Evolutionary conservation across 2,329 filamentous ascomycete species (phyloP).

Genomic region (Polytolypa hystricis): DNA sequence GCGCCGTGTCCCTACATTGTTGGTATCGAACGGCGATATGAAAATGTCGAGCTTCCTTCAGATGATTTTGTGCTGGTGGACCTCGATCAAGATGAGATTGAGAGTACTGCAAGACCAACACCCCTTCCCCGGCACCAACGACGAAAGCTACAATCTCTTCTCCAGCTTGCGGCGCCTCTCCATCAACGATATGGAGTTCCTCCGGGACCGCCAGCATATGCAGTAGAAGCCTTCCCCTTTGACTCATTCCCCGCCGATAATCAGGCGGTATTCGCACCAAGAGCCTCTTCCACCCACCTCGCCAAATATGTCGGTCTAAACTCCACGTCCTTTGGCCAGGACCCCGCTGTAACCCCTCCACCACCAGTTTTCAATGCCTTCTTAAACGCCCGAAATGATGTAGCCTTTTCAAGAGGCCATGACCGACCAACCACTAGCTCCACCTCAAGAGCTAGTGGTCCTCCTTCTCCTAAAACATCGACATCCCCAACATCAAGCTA

Average conservation of each 20-base stretch:
- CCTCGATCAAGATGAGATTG: conserved; percentile 80
- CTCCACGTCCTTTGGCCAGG: conserved; percentile 68
- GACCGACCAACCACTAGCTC: conserved; percentile 70
- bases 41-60: conserved; percentile 56
- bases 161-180: conserved; percentile 84
- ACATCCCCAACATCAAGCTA: conserved; percentile 66
- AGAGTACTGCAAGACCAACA: conserved; percentile 67
- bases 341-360: conserved; percentile 44
- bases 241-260: conserved; percentile 86
- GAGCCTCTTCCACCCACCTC: conserved; percentile 58
- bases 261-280: conserved; percentile 63
- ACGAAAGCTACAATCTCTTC: conserved; percentile 73
- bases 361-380: conserved; percentile 86
- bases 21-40: conserved; percentile 82
- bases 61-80: conserved; percentile 95
- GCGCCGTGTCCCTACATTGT: conserved; percentile 96
- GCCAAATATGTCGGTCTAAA: conserved; percentile 82
- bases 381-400: conserved; percentile 59
- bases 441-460: conserved; percentile 40
- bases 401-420: conserved; percentile 35
- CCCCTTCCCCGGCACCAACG: conserved; percentile 78
- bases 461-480: conserved; percentile 43
- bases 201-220: conserved; percentile 83
- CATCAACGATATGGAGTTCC: conserved; percentile 76
- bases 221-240: conserved; percentile 82